These are phyloP conservation scores for Ramalina intermedia DNA, from an alignment of 495 filamentous ascomycete genomes.

Conservation along the genomic window DNA sequence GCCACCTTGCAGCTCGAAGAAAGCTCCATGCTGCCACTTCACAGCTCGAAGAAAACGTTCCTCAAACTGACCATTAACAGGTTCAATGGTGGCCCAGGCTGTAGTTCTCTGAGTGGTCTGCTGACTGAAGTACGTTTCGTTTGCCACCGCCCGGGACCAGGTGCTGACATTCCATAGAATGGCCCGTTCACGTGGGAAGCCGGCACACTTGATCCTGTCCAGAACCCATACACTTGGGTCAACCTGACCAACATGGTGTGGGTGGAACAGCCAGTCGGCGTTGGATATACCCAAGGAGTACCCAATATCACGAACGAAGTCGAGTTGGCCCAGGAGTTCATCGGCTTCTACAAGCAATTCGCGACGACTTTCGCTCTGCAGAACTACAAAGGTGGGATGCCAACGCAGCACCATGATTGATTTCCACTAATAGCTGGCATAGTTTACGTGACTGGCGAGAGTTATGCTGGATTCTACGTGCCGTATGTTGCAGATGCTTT, in stretches of 20 bases:
- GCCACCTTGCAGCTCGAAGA: background rate
- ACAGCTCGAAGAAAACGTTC: background rate
- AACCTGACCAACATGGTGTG: slow-evolving; percentile 67
- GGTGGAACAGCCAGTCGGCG: slow-evolving; percentile 54
- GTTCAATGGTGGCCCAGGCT: slow-evolving; percentile 57
- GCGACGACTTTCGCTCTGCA: slow-evolving; percentile 52
- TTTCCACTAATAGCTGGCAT: too few relatives aligned
- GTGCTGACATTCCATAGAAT: slow-evolving; percentile 22
- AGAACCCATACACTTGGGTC: slow-evolving; percentile 54
- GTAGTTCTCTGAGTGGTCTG: slow-evolving; percentile 53
- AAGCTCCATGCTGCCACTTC: background rate
- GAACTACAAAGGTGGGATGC: slow-evolving; percentile 39
- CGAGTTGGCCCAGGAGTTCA: slow-evolving; percentile 53
- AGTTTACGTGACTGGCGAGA: slow-evolving; percentile 59
- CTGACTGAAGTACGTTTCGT: slow-evolving; percentile 37
- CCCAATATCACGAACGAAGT: slow-evolving; percentile 47
- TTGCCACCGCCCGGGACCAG: too few relatives aligned
- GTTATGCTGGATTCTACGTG: slow-evolving; percentile 62
- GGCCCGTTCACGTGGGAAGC: slow-evolving; percentile 64
- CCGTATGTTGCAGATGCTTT: slow-evolving; percentile 68
- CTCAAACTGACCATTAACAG: slow-evolving; percentile 33
- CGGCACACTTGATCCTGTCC: slow-evolving; percentile 47
- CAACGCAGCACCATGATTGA: too few relatives aligned
- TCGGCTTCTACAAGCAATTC: slow-evolving; percentile 57
- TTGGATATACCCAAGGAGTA: slow-evolving; percentile 52